These are phyloP conservation scores for Adansonia gregorii DNA, from an alignment of 441 rosid species.

Conservation along the genomic window DNA sequence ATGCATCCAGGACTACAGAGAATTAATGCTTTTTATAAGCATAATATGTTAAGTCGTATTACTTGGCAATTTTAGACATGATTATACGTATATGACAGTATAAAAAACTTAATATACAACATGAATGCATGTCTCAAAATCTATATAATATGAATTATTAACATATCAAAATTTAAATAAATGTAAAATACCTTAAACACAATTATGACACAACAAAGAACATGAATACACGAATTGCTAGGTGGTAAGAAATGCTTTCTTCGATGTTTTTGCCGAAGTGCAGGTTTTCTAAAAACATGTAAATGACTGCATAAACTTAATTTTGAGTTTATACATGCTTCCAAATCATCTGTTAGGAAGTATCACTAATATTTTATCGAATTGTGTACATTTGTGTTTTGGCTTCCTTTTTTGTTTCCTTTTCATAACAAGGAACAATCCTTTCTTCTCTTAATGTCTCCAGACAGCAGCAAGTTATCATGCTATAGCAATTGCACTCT, in stretches of 20 bases:
- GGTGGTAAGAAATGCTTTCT: conserved; percentile 1
- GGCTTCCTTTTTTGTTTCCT: not conserved
- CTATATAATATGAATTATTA: no score
- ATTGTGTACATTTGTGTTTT: conserved; percentile 15
- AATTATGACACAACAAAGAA: no score
- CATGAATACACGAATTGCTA: no score
- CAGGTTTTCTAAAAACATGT: not conserved
- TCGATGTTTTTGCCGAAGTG: not conserved
- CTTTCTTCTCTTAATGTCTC: conserved; percentile 35
- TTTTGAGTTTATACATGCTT: conserved; percentile 1
- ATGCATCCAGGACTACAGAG: not conserved
- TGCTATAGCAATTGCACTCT: conserved; percentile 81
- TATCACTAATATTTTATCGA: not conserved
- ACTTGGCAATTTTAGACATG: no score
- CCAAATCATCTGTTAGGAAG: conserved; percentile 14
- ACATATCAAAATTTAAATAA: no score
- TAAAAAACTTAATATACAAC: no score
- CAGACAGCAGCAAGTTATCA: conserved; percentile 88
- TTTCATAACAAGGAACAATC: conserved; percentile 19
- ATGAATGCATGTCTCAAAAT: no score
- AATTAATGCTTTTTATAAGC: not conserved
- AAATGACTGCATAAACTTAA: conserved; percentile 5
- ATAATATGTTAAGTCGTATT: conserved; percentile 11
- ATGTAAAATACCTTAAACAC: no score
- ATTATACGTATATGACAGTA: no score